phyloP scores from a whole-genome alignment of 208 protist species.

The Crithidia expoeki region DNA sequence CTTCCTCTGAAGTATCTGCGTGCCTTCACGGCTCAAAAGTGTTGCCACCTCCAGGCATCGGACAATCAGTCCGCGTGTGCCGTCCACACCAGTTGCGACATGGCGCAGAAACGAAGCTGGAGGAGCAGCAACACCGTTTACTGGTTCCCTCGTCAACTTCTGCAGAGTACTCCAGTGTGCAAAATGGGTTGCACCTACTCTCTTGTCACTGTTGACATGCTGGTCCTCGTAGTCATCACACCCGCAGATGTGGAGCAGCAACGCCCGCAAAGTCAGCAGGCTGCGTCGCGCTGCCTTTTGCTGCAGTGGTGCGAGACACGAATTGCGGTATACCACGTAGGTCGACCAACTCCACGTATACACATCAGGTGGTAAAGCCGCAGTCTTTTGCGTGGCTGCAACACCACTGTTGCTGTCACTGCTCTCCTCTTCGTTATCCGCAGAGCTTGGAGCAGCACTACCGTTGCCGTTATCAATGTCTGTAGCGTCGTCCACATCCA shows the following conservation, averaged over 20 bases:
- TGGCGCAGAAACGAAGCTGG: not conserved
- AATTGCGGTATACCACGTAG: not conserved
- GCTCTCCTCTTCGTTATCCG: not conserved
- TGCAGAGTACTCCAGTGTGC: not conserved
- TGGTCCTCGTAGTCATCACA: too few relatives aligned
- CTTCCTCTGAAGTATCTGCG: not conserved
- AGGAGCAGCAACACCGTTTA: not conserved
- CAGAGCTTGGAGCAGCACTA: too few relatives aligned
- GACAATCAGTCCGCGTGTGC: not conserved
- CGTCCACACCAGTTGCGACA: slow-evolving; percentile 14
- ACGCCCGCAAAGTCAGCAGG: not conserved
- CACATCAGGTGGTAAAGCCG: slow-evolving; percentile 1
- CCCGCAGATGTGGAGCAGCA: slow-evolving; percentile 9
- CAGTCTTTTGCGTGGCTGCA: not conserved
- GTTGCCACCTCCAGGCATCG: slow-evolving; percentile 8
- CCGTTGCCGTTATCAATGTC: not conserved
- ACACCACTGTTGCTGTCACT: not conserved
- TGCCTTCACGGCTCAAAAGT: not conserved
- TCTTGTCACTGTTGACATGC: not conserved
- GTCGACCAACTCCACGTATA: slow-evolving; percentile 6
- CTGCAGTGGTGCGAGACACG: slow-evolving; percentile 13
- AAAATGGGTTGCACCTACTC: too few relatives aligned
- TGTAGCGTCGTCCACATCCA: too few relatives aligned
- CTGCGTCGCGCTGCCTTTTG: not conserved
- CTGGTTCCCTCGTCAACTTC: not conserved